These are phyloP conservation scores for Ganoderma boninense DNA, from an alignment of 1,284 basidiomycete genomes.

Conservation along the genomic window DNA sequence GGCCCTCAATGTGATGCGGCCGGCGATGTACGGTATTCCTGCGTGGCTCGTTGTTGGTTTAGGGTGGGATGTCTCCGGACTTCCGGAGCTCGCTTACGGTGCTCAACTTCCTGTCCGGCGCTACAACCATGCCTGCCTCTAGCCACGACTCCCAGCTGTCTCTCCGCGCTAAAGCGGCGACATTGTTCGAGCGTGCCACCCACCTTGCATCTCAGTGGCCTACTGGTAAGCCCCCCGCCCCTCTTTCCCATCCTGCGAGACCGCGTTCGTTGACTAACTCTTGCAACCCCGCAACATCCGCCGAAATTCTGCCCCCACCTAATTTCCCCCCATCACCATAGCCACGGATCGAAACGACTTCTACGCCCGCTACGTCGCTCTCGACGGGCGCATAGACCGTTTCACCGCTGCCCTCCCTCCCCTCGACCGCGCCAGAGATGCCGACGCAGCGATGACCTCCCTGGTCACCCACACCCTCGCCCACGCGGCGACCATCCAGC, in stretches of 20 bases:
- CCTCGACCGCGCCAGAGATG: slow-evolving; percentile 22
- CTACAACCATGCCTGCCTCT: slow-evolving; percentile 23
- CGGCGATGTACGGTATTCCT: slow-evolving; percentile 8
- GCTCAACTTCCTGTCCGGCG: slow-evolving; percentile 38
- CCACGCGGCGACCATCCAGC: slow-evolving; percentile 37
- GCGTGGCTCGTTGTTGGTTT: background rate
- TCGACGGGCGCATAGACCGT: slow-evolving; percentile 36
- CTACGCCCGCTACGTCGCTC: slow-evolving; percentile 31
- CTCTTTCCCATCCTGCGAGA: background rate
- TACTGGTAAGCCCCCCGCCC: slow-evolving; percentile 28
- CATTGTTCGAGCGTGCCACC: slow-evolving; percentile 48
- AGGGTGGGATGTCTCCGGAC: slow-evolving; percentile 31
- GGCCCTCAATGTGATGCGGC: background rate
- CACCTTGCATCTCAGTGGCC: slow-evolving; percentile 37
- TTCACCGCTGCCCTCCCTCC: slow-evolving; percentile 35
- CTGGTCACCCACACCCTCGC: slow-evolving; percentile 38
- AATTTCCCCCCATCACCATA: slow-evolving; percentile 15
- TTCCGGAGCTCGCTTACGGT: slow-evolving; percentile 36
- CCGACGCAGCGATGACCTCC: slow-evolving; percentile 31
- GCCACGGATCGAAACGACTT: slow-evolving; percentile 31
- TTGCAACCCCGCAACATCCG: background rate
- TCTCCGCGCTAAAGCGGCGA: slow-evolving; percentile 47
- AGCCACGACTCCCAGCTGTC: slow-evolving; percentile 37
- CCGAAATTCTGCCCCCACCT: background rate
- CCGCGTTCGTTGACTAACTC: background rate